Conservation (phyloP, 116 monocot species). For the Zostera marina region DNA sequence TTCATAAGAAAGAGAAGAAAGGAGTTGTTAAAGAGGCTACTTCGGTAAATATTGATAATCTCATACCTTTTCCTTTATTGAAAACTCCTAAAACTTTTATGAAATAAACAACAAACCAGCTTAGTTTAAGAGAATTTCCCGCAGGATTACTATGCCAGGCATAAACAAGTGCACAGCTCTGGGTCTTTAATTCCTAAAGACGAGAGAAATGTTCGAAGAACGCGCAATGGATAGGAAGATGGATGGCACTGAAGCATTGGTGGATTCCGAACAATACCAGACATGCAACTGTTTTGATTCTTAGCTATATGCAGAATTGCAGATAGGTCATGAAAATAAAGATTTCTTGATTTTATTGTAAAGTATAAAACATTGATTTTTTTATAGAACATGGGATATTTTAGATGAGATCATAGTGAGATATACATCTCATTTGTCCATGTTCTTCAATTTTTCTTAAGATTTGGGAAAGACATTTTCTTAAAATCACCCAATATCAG, state of each 20-base stretch:
- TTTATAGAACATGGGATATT: no score
- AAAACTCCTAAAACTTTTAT: background rate
- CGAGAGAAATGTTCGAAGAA: constrained; percentile 82
- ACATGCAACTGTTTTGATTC: no score
- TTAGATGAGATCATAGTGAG: no score
- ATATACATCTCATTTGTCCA: no score
- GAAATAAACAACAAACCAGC: background rate
- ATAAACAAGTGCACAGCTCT: constrained; percentile 55
- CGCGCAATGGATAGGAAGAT: constrained; percentile 11
- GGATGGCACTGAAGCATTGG: background rate
- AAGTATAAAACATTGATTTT: no score
- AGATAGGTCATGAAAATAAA: no score
- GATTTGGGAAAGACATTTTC: no score
- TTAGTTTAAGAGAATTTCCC: background rate
- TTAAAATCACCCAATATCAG: no score
- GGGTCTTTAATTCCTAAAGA: constrained; percentile 70
- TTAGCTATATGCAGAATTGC: no score
- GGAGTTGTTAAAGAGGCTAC: constrained; percentile 27
- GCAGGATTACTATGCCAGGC: constrained; percentile 30
- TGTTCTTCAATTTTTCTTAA: no score
- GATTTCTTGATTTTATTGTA: no score
- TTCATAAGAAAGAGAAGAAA: constrained; percentile 34
- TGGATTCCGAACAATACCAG: background rate
- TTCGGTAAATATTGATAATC: constrained; percentile 22
- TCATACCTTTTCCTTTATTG: background rate